These are phyloP conservation scores for Talaromyces sp. DNA, from an alignment of 2,329 filamentous ascomycete species.

Conservation along the genomic window DNA sequence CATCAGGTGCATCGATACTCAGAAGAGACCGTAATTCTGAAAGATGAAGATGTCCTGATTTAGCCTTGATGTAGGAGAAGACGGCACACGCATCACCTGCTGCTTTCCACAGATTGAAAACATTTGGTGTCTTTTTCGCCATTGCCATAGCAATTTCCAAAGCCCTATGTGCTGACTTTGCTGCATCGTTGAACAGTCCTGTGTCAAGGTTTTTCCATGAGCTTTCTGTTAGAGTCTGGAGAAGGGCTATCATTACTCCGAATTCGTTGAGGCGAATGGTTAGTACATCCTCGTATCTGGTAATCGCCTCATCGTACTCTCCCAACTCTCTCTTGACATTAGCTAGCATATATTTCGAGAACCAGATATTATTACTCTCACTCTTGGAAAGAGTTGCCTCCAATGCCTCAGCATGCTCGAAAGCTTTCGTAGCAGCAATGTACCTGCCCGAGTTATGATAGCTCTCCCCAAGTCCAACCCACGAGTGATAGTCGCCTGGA, in stretches of 20 bases:
- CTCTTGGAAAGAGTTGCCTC: conserved; percentile 58
- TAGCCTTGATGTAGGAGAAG: conserved; percentile 74
- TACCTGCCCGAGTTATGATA: conserved; percentile 93
- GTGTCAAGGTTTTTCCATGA: conserved; percentile 73
- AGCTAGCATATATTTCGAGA: conserved; percentile 92
- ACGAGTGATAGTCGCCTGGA: conserved; percentile 88
- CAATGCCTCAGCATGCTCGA: conserved; percentile 76
- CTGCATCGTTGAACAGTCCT: conserved; percentile 80
- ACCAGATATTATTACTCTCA: conserved; percentile 74
- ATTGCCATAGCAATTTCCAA: conserved; percentile 66
- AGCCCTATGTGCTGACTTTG: conserved; percentile 65
- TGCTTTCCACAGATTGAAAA: conserved; percentile 95
- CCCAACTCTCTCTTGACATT: conserved; percentile 91
- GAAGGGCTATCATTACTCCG: conserved; percentile 79
- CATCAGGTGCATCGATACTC: conserved; percentile 45
- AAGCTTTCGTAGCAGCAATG: conserved; percentile 89
- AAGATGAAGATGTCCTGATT: conserved; percentile 60
- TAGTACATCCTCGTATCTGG: conserved; percentile 72
- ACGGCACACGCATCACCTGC: conserved; percentile 83
- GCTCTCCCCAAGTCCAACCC: conserved; percentile 94
- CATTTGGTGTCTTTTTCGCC: conserved; percentile 58
- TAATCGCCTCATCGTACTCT: conserved; percentile 80
- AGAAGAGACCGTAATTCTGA: conserved; percentile 58
- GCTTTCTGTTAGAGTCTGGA: conserved; percentile 84
- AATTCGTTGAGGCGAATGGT: conserved; percentile 67